Percentiles rank a stretch among this genome's conserved stretches.
Evolutionary conservation across 768 basidiomycete species (phyloP).

Genomic region (Xerocomus potaroensis): DNA sequence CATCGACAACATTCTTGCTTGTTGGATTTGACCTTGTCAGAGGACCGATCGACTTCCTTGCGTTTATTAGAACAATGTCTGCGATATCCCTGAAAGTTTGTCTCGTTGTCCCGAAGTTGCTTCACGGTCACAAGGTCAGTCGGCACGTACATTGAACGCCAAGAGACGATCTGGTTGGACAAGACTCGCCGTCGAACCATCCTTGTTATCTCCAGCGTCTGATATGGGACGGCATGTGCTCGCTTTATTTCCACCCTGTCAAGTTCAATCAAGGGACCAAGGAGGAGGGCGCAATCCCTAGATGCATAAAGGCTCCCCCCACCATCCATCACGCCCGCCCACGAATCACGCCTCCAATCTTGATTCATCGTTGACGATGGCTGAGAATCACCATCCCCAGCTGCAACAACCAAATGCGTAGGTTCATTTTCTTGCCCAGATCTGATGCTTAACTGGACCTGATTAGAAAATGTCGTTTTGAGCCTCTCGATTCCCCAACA

Average conservation of each 20-base stretch:
- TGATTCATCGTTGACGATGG: too few relatives aligned
- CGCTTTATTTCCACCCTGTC: constrained; percentile 4
- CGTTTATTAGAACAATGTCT: too few relatives aligned
- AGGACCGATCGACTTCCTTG: too few relatives aligned
- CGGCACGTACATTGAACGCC: too few relatives aligned
- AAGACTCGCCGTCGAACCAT: not conserved
- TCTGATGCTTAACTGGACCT: not conserved
- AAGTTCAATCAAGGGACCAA: constrained; percentile 1
- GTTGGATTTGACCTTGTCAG: too few relatives aligned
- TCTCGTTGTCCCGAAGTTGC: too few relatives aligned
- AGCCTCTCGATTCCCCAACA: not conserved
- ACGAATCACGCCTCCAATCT: too few relatives aligned
- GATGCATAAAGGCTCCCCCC: constrained; percentile 10
- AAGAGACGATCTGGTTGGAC: not conserved
- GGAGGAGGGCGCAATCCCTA: constrained; percentile 11
- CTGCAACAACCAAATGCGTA: too few relatives aligned
- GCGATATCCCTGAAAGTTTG: too few relatives aligned
- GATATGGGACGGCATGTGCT: constrained; percentile 2
- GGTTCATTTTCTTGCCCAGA: not conserved
- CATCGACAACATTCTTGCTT: too few relatives aligned
- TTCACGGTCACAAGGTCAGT: constrained; percentile 2
- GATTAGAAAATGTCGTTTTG: too few relatives aligned
- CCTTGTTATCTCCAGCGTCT: constrained; percentile 17
- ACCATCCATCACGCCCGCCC: not conserved
- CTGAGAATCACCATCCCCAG: too few relatives aligned